These are phyloP conservation scores for Fusarium redolens DNA, from an alignment of 2,329 filamentous ascomycete genomes.

Conservation along the genomic window DNA sequence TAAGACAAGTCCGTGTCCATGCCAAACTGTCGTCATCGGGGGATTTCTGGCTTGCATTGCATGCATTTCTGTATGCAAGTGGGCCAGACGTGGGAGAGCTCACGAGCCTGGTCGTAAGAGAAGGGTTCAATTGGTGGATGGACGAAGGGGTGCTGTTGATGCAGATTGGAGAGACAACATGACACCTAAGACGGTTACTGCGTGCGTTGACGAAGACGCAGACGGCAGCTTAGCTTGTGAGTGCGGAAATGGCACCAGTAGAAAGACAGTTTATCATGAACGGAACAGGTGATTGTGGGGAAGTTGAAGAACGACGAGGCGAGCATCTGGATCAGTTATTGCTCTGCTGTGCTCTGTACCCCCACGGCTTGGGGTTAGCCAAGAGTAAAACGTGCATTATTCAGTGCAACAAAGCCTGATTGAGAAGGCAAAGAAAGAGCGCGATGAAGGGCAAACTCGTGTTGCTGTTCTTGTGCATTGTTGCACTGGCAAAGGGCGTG, in stretches of 20 bases:
- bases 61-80: slow-evolving; percentile 33
- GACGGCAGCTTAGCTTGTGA: slow-evolving; percentile 21
- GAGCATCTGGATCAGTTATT: slow-evolving; percentile 18
- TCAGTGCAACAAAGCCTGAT: slow-evolving; percentile 4
- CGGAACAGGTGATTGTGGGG: slow-evolving; percentile 39
- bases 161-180: slow-evolving; percentile 36
- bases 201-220: slow-evolving; percentile 23
- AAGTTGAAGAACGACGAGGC: slow-evolving; percentile 24
- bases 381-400: slow-evolving; percentile 19
- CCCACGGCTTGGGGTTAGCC: slow-evolving; percentile 34
- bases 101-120: slow-evolving; percentile 29
- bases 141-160: slow-evolving; percentile 25
- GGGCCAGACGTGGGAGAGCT: slow-evolving; percentile 25
- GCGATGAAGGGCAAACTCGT: slow-evolving; percentile 22
- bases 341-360: slow-evolving; percentile 14
- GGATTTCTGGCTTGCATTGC: slow-evolving; percentile 33
- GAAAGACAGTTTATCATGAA: slow-evolving; percentile 8
- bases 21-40: slow-evolving; percentile 41
- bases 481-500: slow-evolving; percentile 28
- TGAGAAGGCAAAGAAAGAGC: slow-evolving; percentile 11
- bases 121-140: slow-evolving; percentile 31
- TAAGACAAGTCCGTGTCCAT: slow-evolving; percentile 19
- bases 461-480: slow-evolving; percentile 26
- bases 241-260: slow-evolving; percentile 24
- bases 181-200: slow-evolving; percentile 18